Evolutionary conservation across 768 basidiomycete species (phyloP), one percentile per base, ranked within the genome.

Genomic region (Sporobolomyces pararoseus): DNA sequence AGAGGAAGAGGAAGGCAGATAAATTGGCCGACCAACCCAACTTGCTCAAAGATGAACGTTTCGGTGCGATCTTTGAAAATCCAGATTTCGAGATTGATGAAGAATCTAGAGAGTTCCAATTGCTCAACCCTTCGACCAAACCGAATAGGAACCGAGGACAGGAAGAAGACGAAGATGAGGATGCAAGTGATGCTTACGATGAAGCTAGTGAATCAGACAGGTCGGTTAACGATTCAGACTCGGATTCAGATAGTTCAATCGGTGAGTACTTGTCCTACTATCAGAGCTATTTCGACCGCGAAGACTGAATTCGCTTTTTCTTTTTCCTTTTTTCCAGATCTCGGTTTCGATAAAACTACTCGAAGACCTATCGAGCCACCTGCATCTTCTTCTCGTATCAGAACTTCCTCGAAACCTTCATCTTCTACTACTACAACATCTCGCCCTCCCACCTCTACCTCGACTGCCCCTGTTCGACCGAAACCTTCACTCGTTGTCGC

Each of bases 41-140:
- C 49, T 79, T 95, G 68, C 86, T 94, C 72, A 85, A 81, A 52
- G 96, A 99, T 80, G 86, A 88, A 64, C 88, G 96, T 64, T 99
- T 98, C 84, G 83, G 87, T 65, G 88, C 86, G 52, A 84, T 99
- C 46, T 99, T 96, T 80, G 86, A 90, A 80, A 87, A 96, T 77
- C 88, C 91, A 5, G 89, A 90, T 65, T 99, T 91, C 79, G 84
- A 88, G 76, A 89, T 99, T 73, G 95, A 98, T 80, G 90, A 93
- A 81, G 84, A 81, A 49, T 89, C 83, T 74, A 83, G 90, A 75
- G 96, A 98, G 81, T 98, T 84, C 78, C 89, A 88, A n/a, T 80
- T 98, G 73, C 85, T 97, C 78, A 93, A 98, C 79, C 95, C 95
- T 19, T 94, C 92, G 25, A 80, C 88, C 14, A 57, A 57, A 51